phyloP scores from a whole-genome alignment of 805 yeast species.

The Candida dajiaensis region DNA sequence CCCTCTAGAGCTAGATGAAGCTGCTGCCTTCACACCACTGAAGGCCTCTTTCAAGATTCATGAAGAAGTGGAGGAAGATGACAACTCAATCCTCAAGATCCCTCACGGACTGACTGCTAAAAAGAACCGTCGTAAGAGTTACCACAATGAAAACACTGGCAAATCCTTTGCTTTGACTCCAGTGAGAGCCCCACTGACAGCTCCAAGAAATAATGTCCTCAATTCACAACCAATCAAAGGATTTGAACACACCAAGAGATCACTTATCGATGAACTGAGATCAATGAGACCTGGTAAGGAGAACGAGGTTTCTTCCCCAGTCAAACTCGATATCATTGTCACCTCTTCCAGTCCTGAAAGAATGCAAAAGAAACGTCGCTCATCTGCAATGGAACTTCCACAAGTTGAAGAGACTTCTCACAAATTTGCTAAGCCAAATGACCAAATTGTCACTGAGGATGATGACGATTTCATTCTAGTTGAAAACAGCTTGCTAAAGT shows the following conservation, averaged over 20 bases:
- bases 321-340: neutral
- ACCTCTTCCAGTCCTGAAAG: conserved; percentile 6
- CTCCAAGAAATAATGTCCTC: conserved; percentile 25
- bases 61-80: conserved; percentile 11
- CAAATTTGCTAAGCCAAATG: neutral
- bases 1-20: conserved; percentile 2
- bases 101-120: conserved; percentile 41
- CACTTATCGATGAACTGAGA: conserved; percentile 8
- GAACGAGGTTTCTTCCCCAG: conserved; percentile 6
- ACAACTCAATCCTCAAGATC: conserved; percentile 21
- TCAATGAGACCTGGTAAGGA: conserved; percentile 10
- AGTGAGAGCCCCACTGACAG: conserved; percentile 25
- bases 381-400: conserved; percentile 21
- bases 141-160: conserved; percentile 6
- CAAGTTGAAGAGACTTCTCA: conserved; percentile 10
- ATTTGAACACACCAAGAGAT: conserved; percentile 19
- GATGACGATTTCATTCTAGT: conserved; percentile 4
- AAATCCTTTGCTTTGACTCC: conserved; percentile 13
- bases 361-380: conserved; percentile 13
- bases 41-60: conserved; percentile 17
- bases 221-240: conserved; percentile 18
- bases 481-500: neutral
- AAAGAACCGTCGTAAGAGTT: conserved; percentile 24
- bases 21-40: conserved; percentile 21
- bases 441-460: conserved; percentile 6